These are phyloP conservation scores for Penicillium desertorum DNA, from an alignment of 495 filamentous ascomycete species.

Conservation along the genomic window DNA sequence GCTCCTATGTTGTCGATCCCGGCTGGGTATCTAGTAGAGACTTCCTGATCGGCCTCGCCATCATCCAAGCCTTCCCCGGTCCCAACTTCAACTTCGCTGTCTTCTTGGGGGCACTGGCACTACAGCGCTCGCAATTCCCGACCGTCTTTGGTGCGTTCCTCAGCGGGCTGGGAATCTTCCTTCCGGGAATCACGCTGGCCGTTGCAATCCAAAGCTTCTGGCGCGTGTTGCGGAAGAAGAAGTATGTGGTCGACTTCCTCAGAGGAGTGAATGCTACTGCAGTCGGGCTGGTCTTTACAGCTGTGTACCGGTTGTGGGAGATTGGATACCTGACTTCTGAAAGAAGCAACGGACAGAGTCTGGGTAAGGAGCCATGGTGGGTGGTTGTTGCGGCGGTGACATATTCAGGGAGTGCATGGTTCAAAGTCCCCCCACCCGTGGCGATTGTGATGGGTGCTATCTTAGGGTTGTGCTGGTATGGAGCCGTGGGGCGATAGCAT, in stretches of 20 bases:
- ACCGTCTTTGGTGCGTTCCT: too few relatives aligned
- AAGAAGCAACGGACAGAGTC: not conserved
- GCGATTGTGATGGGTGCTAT: not conserved
- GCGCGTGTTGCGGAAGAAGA: too few relatives aligned
- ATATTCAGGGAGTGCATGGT: not conserved
- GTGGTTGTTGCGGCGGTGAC: not conserved
- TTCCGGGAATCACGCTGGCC: too few relatives aligned
- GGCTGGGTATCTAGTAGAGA: not conserved
- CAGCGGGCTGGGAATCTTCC: too few relatives aligned
- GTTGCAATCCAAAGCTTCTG: too few relatives aligned
- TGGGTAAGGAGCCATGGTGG: not conserved
- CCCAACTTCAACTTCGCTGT: not conserved
- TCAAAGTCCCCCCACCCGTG: not conserved
- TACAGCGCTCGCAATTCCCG: too few relatives aligned
- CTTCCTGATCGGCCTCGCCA: not conserved
- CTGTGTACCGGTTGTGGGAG: not conserved
- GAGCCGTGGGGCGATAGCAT: not conserved
- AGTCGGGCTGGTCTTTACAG: not conserved
- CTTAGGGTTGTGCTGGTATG: not conserved
- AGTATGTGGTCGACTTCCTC: too few relatives aligned
- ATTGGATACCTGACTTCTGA: not conserved
- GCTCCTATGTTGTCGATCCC: not conserved
- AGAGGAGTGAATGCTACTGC: not conserved
- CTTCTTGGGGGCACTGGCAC: too few relatives aligned
- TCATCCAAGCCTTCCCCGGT: not conserved